A percentile compares a stretch with the other conserved stretches of the same genome.
Evolutionary conservation across 352 stramenopile species (phyloP).

Genomic region (Pythium sp.): DNA sequence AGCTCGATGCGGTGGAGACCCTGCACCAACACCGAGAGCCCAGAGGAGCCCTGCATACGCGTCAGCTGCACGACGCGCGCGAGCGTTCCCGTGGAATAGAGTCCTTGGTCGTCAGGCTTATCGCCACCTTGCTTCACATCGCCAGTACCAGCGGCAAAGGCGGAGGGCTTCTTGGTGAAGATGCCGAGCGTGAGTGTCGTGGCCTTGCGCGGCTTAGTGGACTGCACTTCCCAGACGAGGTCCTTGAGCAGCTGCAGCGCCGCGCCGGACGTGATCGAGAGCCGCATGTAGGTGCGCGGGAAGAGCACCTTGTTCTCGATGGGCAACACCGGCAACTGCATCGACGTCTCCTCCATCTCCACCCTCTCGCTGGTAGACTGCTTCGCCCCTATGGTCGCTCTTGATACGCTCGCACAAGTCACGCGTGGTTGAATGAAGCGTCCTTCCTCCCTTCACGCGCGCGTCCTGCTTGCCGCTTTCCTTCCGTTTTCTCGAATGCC

Average conservation of each 20-base stretch:
- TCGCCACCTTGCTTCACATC: slow-evolving; percentile 15
- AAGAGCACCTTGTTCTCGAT: slow-evolving; percentile 75
- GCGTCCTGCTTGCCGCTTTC: not conserved
- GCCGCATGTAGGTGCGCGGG: slow-evolving; percentile 67
- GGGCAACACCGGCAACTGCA: slow-evolving; percentile 61
- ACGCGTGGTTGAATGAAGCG: not conserved
- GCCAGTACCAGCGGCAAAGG: not conserved
- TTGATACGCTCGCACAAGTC: not conserved
- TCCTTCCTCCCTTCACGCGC: not conserved
- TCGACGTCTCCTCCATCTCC: slow-evolving; percentile 24
- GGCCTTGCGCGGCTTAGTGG: slow-evolving; percentile 39
- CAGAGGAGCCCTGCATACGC: slow-evolving; percentile 43
- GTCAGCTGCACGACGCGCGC: slow-evolving; percentile 77
- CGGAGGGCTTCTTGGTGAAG: slow-evolving; percentile 42
- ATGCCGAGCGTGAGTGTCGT: slow-evolving; percentile 56
- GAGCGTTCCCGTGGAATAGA: slow-evolving; percentile 62
- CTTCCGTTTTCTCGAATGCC: slow-evolving; percentile 12
- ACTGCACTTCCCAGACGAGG: slow-evolving; percentile 69
- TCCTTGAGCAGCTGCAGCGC: slow-evolving; percentile 77
- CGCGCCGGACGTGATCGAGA: slow-evolving; percentile 57
- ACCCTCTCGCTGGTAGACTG: slow-evolving; percentile 16
- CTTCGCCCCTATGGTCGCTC: slow-evolving; percentile 20
- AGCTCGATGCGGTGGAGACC: slow-evolving; percentile 54
- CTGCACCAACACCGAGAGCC: slow-evolving; percentile 71
- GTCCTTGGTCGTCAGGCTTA: slow-evolving; percentile 21